Percentiles rank a stretch among this genome's conserved stretches.
phyloP scores from a whole-genome alignment of 2,329 filamentous ascomycete genomes.

The Cladosporium cucumerinum region DNA sequence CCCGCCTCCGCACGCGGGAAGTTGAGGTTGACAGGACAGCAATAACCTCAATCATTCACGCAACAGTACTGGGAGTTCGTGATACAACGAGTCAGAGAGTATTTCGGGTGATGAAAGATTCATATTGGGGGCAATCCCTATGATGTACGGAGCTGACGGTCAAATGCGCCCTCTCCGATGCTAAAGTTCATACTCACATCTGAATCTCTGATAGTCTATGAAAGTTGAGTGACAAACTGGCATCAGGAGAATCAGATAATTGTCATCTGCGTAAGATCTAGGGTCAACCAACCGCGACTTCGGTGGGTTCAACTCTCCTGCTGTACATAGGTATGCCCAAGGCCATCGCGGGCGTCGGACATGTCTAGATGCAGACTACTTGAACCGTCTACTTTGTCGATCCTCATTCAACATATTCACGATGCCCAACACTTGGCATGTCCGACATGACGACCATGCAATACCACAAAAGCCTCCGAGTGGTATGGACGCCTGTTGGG shows the following conservation, averaged over 20 bases:
- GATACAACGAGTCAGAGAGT: not conserved
- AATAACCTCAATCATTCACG: slow-evolving; percentile 2
- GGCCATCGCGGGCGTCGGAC: not conserved
- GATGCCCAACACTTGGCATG: not conserved
- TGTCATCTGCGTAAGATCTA: not conserved
- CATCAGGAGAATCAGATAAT: not conserved
- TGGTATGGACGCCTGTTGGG: not conserved
- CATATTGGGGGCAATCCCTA: not conserved
- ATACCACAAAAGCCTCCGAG: not conserved
- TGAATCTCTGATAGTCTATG: not conserved
- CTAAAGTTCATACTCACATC: not conserved
- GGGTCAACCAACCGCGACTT: not conserved
- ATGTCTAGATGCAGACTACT: not conserved
- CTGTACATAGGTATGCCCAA: not conserved
- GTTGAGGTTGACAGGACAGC: slow-evolving; percentile 6
- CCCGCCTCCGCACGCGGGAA: slow-evolving; percentile 2
- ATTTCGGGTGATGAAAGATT: not conserved
- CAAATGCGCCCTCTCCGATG: not conserved
- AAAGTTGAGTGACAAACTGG: not conserved
- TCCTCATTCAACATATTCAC: not conserved
- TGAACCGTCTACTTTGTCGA: not conserved
- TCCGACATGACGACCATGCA: not conserved
- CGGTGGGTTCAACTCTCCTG: not conserved
- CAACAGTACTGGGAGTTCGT: not conserved
- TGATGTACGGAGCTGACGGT: not conserved